Evolutionary conservation across 176 grass and related monocot genomes (phyloP).

Genomic region (Canna indica): DNA sequence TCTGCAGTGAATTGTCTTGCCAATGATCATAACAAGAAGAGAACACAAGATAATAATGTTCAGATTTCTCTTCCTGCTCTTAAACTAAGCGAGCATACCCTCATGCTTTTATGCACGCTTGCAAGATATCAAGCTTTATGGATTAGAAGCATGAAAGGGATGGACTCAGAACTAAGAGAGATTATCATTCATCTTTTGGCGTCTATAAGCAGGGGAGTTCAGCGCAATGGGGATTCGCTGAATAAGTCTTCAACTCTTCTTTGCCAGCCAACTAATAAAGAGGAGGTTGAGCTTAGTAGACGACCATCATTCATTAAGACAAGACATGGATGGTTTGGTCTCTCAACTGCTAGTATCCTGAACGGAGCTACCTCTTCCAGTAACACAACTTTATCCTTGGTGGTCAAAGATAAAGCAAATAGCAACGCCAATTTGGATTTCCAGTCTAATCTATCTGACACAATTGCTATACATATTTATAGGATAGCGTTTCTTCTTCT

Average conservation of each 20-base stretch:
- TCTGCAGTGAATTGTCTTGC: conserved; percentile 46
- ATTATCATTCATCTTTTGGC: conserved; percentile 79
- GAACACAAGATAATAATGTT: conserved; percentile 32
- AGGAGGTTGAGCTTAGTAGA: conserved; percentile 51
- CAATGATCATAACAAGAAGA: conserved; percentile 51
- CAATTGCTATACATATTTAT: conserved; percentile 60
- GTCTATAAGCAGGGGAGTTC: conserved; percentile 70
- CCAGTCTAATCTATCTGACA: conserved; percentile 59
- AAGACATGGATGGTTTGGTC: conserved; percentile 70
- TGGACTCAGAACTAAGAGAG: conserved; percentile 67
- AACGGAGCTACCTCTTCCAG: conserved; percentile 24
- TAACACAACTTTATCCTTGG: conserved; percentile 21
- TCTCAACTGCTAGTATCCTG: conserved; percentile 22
- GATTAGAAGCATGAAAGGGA: conserved; percentile 40
- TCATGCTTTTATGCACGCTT: conserved; percentile 68
- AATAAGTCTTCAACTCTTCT: conserved; percentile 28
- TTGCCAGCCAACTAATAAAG: conserved; percentile 52
- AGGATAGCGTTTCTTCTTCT: conserved; percentile 81
- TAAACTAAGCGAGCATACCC: conserved; percentile 52
- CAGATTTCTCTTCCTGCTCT: conserved; percentile 59
- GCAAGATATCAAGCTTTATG: conserved; percentile 43
- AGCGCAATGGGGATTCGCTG: conserved; percentile 26
- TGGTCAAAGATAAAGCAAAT: conserved; percentile 25
- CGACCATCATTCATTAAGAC: conserved; percentile 43
- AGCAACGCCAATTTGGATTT: conserved; percentile 32